Conservation (phyloP, 352 stramenopile genomes). For the Phytophthora crassamura region DNA sequence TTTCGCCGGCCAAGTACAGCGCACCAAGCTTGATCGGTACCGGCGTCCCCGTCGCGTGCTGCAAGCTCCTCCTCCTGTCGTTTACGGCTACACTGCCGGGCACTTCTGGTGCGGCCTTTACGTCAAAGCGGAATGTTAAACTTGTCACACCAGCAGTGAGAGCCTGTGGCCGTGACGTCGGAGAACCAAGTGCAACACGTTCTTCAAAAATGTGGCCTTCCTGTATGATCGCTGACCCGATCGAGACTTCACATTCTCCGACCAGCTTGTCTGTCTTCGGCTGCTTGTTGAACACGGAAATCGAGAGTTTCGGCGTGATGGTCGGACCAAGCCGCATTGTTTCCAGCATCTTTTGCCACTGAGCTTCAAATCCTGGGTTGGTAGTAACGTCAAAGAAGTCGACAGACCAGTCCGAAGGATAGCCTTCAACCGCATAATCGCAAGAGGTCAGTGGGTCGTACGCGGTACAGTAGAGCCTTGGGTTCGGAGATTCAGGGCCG, state of each 20-base stretch:
- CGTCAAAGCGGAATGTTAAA: slow-evolving; percentile 69
- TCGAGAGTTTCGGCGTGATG: slow-evolving; percentile 70
- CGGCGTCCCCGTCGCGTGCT: slow-evolving; percentile 12
- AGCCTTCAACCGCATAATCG: slow-evolving; percentile 79
- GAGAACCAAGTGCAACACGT: slow-evolving; percentile 55
- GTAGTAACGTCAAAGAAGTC: slow-evolving; percentile 70
- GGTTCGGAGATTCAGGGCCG: slow-evolving; percentile 15
- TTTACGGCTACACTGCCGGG: neutral
- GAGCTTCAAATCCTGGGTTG: slow-evolving; percentile 54
- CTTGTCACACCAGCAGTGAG: slow-evolving; percentile 47
- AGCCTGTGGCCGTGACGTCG: slow-evolving; percentile 19
- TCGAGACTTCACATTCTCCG: slow-evolving; percentile 76
- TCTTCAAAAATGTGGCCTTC: slow-evolving; percentile 82
- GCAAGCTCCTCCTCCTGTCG: neutral
- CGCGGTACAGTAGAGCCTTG: slow-evolving; percentile 80
- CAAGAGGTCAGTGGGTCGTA: slow-evolving; percentile 84
- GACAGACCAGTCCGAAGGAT: slow-evolving; percentile 58
- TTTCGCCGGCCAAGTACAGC: slow-evolving; percentile 38
- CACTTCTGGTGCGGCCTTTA: slow-evolving; percentile 40
- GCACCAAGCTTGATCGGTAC: slow-evolving; percentile 33
- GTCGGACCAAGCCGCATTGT: slow-evolving; percentile 61
- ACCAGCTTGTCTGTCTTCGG: slow-evolving; percentile 71
- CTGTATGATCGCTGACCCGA: slow-evolving; percentile 71
- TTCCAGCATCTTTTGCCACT: slow-evolving; percentile 61
- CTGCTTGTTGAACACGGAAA: slow-evolving; percentile 81